Conservation (phyloP, 2,329 filamentous ascomycete species). For the Massarina eburnea region DNA sequence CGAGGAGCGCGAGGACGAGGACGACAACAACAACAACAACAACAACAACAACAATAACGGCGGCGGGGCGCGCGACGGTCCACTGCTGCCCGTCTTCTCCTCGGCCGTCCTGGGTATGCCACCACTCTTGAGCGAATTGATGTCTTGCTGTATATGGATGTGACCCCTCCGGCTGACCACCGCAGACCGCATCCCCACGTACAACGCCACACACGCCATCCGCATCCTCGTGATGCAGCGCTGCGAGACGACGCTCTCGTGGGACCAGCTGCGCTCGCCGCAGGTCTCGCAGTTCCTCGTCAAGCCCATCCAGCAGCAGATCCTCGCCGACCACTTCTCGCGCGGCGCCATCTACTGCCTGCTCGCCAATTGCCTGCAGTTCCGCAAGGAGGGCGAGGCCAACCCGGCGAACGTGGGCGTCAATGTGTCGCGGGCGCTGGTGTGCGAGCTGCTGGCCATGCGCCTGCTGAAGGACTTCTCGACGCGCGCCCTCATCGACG, state of each 20-base stretch:
- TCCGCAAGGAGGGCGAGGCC: slow-evolving; percentile 80
- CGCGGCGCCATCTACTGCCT: slow-evolving; percentile 85
- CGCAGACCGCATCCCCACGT: slow-evolving; percentile 82
- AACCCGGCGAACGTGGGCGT: slow-evolving; percentile 83
- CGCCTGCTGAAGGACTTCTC: slow-evolving; percentile 87
- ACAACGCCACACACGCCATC: slow-evolving; percentile 87
- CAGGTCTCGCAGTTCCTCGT: slow-evolving; percentile 94
- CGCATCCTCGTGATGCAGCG: slow-evolving; percentile 79
- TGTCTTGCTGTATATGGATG: too few species aligned
- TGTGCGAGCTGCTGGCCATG: slow-evolving; percentile 88
- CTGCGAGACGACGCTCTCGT: slow-evolving; percentile 89
- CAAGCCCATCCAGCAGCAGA: slow-evolving; percentile 92
- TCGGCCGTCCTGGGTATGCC: slow-evolving; percentile 40
- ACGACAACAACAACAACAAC: slow-evolving; percentile 22
- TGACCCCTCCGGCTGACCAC: slow-evolving; percentile 23
- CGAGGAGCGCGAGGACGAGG: slow-evolving; percentile 25
- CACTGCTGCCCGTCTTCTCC: slow-evolving; percentile 45
- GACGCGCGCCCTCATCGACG: slow-evolving; percentile 88
- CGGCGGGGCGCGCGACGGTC: slow-evolving; percentile 32
- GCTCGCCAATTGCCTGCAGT: slow-evolving; percentile 92
- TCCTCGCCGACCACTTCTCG: slow-evolving; percentile 79
- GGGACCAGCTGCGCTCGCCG: slow-evolving; percentile 94
- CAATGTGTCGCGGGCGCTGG: slow-evolving; percentile 79
- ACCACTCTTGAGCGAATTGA: too few species aligned
- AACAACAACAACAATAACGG: slow-evolving; percentile 33